Percentiles rank a stretch among this genome's conserved stretches.
Conservation (phyloP, 345 rosid genomes). For the Crucihimalaya himalaica region DNA sequence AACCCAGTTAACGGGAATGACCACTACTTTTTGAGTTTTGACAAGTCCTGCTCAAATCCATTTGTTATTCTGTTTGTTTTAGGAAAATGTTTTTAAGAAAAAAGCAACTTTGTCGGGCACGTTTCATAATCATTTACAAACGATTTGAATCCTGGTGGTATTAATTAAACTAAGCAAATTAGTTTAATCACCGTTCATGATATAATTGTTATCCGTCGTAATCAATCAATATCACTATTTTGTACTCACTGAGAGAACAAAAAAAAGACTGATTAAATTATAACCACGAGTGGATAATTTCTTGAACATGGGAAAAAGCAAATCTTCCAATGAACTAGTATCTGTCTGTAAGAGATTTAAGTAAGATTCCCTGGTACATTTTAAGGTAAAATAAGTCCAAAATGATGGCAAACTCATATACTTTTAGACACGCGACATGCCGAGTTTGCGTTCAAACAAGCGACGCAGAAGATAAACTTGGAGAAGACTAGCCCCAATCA, state of each 20-base stretch:
- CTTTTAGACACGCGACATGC: slow-evolving; percentile 59
- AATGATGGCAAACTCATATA: not conserved
- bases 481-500: slow-evolving; percentile 59
- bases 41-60: not conserved
- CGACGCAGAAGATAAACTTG: slow-evolving; percentile 72
- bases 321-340: slow-evolving; percentile 8
- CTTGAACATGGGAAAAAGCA: not conserved
- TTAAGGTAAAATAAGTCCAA: slow-evolving; percentile 20
- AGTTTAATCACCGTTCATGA: not conserved
- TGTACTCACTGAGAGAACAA: not conserved
- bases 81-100: not conserved
- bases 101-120: too few relatives aligned
- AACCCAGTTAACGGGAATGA: not conserved
- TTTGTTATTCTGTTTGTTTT: not conserved
- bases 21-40: not conserved
- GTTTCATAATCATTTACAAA: too few relatives aligned
- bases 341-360: slow-evolving; percentile 29
- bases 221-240: not conserved
- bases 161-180: not conserved
- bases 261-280: not conserved
- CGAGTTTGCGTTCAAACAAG: slow-evolving; percentile 68
- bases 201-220: too few relatives aligned
- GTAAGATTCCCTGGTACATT: slow-evolving; percentile 27
- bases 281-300: not conserved
- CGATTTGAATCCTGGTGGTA: not conserved